Evolutionary conservation across 495 filamentous ascomycete genomes (phyloP), one percentile per base, ranked within the genome.

Genomic region (Penicillium fimorum): DNA sequence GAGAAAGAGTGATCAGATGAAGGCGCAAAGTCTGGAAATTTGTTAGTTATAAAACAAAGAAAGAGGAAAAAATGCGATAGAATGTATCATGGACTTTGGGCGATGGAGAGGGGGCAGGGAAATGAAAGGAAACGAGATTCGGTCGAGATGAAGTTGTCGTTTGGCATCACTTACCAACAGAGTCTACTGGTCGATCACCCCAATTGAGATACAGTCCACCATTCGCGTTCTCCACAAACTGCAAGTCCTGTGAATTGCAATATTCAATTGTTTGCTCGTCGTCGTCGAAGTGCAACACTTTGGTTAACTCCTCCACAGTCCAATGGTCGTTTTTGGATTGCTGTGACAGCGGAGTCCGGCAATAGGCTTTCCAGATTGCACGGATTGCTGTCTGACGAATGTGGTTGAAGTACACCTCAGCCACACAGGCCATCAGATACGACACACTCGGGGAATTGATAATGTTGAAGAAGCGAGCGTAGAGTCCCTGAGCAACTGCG

Each of bases 371-470:
- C 73, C 75, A 82, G 10, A 97, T 82, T 2, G 85, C 81, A 53
- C 85, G 85, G 43, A 97, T 78, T 5, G 91, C 86, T 18, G 79
- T 84, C 56, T 87, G 86, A 20, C 94, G 90, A 24, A 97, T 77
- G 15, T 84, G 75, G 49, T 86, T 89, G 72, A 97, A 97, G 60
- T 92, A 89, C 15, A 92, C 86, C 66, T 97, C 92, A 2, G 92
- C 92, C 38, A 96, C 87, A 68, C 93, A 97, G 6, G 89, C 93
- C 87, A 95, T 93, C 18, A 92, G 81, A 70, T 96, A 97, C 0
- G 93, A 90, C 2, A 92, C 83, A 48, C 78, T 71, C 2, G 80
- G 79, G 10, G 87, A 86, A 50, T 84, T 79, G 40, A 97, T 75
- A 37, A 94, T 76, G 2, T 76, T 76, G 73, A 95, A 97, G 66